phyloP scores from a whole-genome alignment of 805 yeast genomes.

The Hanseniaspora mollemarum region DNA sequence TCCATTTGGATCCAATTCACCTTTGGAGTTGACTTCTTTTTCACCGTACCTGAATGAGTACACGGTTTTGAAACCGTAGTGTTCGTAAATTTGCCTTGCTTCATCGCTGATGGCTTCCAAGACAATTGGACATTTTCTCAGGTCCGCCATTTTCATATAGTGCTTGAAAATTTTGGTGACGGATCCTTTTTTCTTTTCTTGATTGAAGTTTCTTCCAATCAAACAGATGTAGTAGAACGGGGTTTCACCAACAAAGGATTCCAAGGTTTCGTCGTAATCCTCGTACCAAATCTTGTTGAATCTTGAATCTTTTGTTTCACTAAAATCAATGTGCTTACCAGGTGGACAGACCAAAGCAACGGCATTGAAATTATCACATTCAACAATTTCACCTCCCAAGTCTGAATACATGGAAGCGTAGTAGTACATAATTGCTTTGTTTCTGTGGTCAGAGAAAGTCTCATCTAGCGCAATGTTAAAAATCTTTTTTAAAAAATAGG shows the following conservation, averaged over 20 bases:
- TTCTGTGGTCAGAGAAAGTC: constrained; percentile 21
- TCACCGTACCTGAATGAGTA: constrained; percentile 26
- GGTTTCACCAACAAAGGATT: constrained; percentile 20
- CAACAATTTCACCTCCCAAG: constrained; percentile 28
- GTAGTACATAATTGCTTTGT: constrained; percentile 23
- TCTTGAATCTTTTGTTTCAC: constrained; percentile 23
- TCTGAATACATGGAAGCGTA: constrained; percentile 24
- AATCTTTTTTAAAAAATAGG: constrained; percentile 27
- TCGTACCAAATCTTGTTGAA: constrained; percentile 27
- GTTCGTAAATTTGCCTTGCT: constrained; percentile 29
- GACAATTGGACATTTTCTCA: constrained; percentile 26
- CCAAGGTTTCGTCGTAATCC: constrained; percentile 17
- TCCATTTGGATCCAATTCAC: constrained; percentile 25
- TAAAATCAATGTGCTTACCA: constrained; percentile 22
- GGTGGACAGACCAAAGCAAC: constrained; percentile 28
- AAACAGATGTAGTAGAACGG: constrained; percentile 28
- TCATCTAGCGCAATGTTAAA: constrained; percentile 23
- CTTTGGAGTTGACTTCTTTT: constrained; percentile 27
- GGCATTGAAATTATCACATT: constrained; percentile 29
- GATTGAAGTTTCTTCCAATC: constrained; percentile 28
- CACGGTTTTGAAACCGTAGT: constrained; percentile 28
- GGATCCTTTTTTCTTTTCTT: constrained; percentile 26
- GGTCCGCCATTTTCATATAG: constrained; percentile 26
- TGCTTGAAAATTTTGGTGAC: constrained; percentile 27
- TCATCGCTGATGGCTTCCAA: constrained; percentile 29